phyloP scores from a whole-genome alignment of 345 rosid species.

The Moricandia arvensis region DNA sequence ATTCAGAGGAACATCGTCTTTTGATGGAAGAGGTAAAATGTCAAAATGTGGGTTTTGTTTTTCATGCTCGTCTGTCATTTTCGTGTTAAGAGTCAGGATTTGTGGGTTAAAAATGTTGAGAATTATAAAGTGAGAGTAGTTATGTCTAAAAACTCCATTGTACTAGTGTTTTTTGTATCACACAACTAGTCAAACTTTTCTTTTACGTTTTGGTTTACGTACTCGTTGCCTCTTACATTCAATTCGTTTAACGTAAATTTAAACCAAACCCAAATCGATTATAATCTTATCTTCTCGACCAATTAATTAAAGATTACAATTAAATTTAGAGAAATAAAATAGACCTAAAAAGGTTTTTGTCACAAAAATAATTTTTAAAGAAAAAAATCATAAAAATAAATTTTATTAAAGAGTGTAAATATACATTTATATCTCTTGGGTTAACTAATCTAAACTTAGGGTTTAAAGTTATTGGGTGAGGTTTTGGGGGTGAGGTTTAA shows the following conservation, averaged over 20 bases:
- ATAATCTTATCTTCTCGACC: background rate
- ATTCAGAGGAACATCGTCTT: background rate
- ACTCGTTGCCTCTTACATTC: background rate
- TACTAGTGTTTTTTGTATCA: constrained; percentile 9
- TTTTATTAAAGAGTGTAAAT: too few relatives aligned
- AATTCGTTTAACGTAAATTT: background rate
- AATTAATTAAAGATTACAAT: background rate
- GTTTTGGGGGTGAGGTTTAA: too few relatives aligned
- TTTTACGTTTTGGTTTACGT: background rate
- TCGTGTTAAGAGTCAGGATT: constrained; percentile 9
- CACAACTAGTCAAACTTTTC: background rate
- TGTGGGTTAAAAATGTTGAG: constrained; percentile 8
- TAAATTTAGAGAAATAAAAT: too few relatives aligned
- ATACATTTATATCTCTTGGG: too few relatives aligned
- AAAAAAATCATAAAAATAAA: too few relatives aligned
- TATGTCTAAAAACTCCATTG: background rate
- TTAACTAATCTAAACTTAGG: too few relatives aligned
- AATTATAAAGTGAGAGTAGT: constrained; percentile 20
- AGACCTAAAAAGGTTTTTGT: too few relatives aligned
- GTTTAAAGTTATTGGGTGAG: too few relatives aligned
- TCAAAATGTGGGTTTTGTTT: background rate
- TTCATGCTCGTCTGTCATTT: background rate
- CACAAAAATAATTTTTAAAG: too few relatives aligned
- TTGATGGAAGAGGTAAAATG: constrained; percentile 9
- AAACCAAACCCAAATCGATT: background rate